phyloP scores from a whole-genome alignment of 371 early-diverging fungal species.

The Rhizopus sp. region DNA sequence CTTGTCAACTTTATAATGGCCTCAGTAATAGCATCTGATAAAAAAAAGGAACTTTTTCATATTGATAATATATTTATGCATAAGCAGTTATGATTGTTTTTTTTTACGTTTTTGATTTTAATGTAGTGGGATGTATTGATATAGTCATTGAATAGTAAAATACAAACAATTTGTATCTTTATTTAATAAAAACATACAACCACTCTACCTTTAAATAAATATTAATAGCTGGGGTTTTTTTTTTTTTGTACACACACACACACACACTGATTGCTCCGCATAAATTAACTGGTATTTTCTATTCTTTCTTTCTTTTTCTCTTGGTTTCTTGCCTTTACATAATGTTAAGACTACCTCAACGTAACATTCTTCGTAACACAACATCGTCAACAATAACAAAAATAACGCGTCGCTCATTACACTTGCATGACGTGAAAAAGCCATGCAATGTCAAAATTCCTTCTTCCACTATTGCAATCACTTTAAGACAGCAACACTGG shows the following conservation, averaged over 20 bases:
- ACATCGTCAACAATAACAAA: background rate
- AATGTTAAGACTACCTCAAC: background rate
- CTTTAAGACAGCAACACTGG: background rate
- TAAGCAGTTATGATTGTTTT: background rate
- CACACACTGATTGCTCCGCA: background rate
- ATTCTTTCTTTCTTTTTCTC: background rate
- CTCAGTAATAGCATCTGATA: no score
- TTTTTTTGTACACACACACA: no score
- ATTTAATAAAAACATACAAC: no score
- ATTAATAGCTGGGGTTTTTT: no score
- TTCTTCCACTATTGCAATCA: background rate
- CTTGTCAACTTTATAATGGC: background rate
- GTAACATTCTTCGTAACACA: background rate
- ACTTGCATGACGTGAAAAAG: background rate
- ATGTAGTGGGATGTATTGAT: no score
- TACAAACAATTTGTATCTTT: no score
- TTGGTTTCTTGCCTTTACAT: background rate
- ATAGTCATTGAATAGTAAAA: no score
- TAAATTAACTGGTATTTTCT: background rate
- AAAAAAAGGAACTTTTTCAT: no score
- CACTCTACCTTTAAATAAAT: no score
- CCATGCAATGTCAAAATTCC: background rate
- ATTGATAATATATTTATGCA: no score
- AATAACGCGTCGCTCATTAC: background rate
- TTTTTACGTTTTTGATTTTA: no score